Percentiles rank a stretch among this genome's conserved stretches.
Evolutionary conservation across 2,329 filamentous ascomycete species (phyloP).

Genomic region (Scedosporium aurantiacum): DNA sequence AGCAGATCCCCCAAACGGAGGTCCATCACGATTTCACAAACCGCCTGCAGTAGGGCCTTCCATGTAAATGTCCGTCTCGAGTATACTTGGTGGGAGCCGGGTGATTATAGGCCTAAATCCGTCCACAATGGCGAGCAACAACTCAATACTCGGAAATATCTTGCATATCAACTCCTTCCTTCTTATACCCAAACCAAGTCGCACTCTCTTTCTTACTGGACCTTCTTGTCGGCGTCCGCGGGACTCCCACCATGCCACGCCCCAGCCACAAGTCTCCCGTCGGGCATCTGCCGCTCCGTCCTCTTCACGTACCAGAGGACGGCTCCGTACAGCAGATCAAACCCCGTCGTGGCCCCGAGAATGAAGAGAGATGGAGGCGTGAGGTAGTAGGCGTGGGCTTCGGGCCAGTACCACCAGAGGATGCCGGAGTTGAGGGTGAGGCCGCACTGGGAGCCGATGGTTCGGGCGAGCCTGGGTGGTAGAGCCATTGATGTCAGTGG

Average conservation of each 20-base stretch:
- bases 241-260: background rate
- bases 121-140: too few species aligned
- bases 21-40: too few species aligned
- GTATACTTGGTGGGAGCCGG: too few species aligned
- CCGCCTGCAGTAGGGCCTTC: too few species aligned
- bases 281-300: slow-evolving; percentile 24
- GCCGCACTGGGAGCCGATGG: slow-evolving; percentile 29
- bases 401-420: slow-evolving; percentile 40
- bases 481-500: slow-evolving; percentile 8
- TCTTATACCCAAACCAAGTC: background rate
- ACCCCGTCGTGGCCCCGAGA: slow-evolving; percentile 25
- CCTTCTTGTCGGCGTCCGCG: background rate
- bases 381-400: slow-evolving; percentile 35
- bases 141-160: too few species aligned
- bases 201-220: background rate
- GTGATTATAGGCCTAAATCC: too few species aligned
- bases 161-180: background rate
- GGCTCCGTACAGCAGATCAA: slow-evolving; percentile 34
- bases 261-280: slow-evolving; percentile 24
- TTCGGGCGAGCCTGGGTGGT: slow-evolving; percentile 28
- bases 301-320: slow-evolving; percentile 26
- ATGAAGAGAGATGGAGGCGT: slow-evolving; percentile 31
- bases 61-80: too few species aligned
- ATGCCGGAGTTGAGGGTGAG: slow-evolving; percentile 26
- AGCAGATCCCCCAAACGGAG: too few species aligned